phyloP scores from a whole-genome alignment of 139 green algal species.

The Yamagishiella unicocca region DNA sequence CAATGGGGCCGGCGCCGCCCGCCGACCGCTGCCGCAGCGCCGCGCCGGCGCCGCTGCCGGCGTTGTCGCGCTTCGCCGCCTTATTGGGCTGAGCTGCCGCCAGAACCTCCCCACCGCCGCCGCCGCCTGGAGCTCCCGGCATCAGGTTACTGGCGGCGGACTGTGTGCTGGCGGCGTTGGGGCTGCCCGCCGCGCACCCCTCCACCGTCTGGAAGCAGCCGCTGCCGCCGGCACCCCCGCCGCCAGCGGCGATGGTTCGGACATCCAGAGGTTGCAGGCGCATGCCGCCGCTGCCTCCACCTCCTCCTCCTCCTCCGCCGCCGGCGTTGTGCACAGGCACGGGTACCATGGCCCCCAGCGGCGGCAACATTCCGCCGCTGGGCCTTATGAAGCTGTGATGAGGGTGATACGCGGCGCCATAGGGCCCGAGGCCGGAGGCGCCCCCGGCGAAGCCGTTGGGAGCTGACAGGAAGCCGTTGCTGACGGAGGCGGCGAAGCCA shows the following conservation, averaged over 20 bases:
- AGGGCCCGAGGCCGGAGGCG: too few species aligned
- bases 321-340: too few species aligned
- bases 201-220: not conserved
- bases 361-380: too few species aligned
- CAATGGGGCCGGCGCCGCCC: not conserved
- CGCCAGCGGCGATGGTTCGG: not conserved
- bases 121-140: not conserved
- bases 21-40: not conserved
- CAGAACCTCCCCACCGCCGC: not conserved
- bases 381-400: too few species aligned
- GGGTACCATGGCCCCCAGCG: too few species aligned
- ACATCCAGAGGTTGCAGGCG: not conserved
- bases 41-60: not conserved
- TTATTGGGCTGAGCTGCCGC: too few species aligned
- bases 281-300: too few species aligned
- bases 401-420: too few species aligned
- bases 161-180: slow-evolving; percentile 9
- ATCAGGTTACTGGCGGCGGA: slow-evolving; percentile 25
- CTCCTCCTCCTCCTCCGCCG: too few species aligned
- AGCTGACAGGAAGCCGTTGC: too few species aligned
- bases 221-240: not conserved
- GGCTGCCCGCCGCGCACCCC: not conserved
- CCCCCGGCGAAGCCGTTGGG: too few species aligned
- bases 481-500: too few species aligned
- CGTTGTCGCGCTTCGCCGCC: not conserved